These are phyloP conservation scores for Macrophomina pseudophaseolina DNA, from an alignment of 2,329 filamentous ascomycete species.

Conservation along the genomic window DNA sequence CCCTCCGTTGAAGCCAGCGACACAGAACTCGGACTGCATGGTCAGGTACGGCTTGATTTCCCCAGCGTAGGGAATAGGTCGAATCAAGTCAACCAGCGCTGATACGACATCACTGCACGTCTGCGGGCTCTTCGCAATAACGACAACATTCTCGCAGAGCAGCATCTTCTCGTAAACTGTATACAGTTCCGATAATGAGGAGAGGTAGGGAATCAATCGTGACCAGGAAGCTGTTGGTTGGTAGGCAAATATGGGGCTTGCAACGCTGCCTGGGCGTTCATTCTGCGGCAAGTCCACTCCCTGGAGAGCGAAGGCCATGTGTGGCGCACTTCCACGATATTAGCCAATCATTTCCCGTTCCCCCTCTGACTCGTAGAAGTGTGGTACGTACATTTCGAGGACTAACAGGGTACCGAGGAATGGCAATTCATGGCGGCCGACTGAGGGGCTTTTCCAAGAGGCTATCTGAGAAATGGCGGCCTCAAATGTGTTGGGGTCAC, in stretches of 20 bases:
- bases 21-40: conserved; percentile 50
- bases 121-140: conserved; percentile 49
- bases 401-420: conserved; percentile 46
- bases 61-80: conserved; percentile 48
- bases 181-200: conserved; percentile 48
- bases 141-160: conserved; percentile 47
- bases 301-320: conserved; percentile 47
- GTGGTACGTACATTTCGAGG: conserved; percentile 40
- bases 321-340: conserved; percentile 38
- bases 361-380: background rate
- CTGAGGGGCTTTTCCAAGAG: conserved; percentile 41
- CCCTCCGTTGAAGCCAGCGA: conserved; percentile 46
- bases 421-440: conserved; percentile 45
- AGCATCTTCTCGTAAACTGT: conserved; percentile 48
- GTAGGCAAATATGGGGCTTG: conserved; percentile 44
- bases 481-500: conserved; percentile 46
- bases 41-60: conserved; percentile 48
- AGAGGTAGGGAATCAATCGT: conserved; percentile 45
- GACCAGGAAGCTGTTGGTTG: conserved; percentile 48
- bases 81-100: conserved; percentile 46
- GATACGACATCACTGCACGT: conserved; percentile 48
- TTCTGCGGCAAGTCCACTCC: conserved; percentile 36
- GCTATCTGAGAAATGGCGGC: conserved; percentile 45
- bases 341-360: background rate
- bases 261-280: conserved; percentile 17